Evolutionary conservation across 129 eudicot species (phyloP).

Genomic region (Helichrysum umbraculigerum): DNA sequence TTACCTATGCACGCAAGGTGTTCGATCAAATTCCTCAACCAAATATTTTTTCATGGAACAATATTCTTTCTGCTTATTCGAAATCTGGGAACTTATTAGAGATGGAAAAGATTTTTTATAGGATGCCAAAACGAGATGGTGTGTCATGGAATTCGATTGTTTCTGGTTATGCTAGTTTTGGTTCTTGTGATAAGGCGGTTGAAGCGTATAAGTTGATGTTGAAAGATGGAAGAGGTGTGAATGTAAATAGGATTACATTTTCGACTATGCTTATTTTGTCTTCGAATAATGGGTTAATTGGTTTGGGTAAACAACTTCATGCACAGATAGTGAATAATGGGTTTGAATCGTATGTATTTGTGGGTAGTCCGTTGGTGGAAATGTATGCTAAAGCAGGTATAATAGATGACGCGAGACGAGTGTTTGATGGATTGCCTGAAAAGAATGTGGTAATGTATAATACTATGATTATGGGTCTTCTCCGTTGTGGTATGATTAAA

Average conservation of each 20-base stretch:
- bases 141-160: conserved; percentile 86
- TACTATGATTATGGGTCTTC: conserved; percentile 75
- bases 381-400: conserved; percentile 79
- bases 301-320: conserved; percentile 74
- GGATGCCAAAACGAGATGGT: conserved; percentile 66
- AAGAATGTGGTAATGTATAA: conserved; percentile 77
- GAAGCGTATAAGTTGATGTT: conserved; percentile 66
- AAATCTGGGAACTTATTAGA: conserved; percentile 52
- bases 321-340: conserved; percentile 70
- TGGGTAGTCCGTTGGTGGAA: conserved; percentile 83
- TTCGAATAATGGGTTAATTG: conserved; percentile 46
- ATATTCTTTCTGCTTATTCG: conserved; percentile 65
- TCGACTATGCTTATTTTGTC: conserved; percentile 71
- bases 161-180: conserved; percentile 56
- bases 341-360: conserved; percentile 68
- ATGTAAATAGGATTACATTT: conserved; percentile 72
- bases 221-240: conserved; percentile 42
- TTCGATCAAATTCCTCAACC: conserved; percentile 77
- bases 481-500: conserved; percentile 75
- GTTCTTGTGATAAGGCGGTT: conserved; percentile 47
- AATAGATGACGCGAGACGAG: conserved; percentile 49
- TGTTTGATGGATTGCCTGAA: conserved; percentile 71
- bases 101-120: conserved; percentile 57
- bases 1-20: conserved; percentile 74
- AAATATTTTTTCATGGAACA: conserved; percentile 84